Conservation (phyloP, 2,329 filamentous ascomycete species). For the Paracoccidioides lutzii region DNA sequence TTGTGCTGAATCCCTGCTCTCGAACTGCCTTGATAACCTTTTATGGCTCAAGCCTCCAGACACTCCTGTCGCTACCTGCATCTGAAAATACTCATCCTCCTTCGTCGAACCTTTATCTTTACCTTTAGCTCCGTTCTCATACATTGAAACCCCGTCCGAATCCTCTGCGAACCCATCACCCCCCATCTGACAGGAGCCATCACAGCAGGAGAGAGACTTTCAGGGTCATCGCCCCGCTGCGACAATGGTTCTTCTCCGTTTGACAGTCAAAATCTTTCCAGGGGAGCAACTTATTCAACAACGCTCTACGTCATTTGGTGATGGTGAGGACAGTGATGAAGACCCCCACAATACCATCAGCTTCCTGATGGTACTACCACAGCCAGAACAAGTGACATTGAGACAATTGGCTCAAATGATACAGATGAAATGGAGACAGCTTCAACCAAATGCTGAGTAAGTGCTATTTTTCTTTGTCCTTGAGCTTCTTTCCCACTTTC, state of each 20-base stretch:
- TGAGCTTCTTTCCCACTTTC: not conserved
- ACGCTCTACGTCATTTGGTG: not conserved
- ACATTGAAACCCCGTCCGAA: not conserved
- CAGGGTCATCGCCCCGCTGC: not conserved
- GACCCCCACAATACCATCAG: slow-evolving; percentile 13
- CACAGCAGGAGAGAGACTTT: not conserved
- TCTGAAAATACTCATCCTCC: not conserved
- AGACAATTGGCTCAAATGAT: slow-evolving; percentile 22
- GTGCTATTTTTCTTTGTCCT: slow-evolving; percentile 9
- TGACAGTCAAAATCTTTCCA: slow-evolving; percentile 24
- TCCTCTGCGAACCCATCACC: not conserved
- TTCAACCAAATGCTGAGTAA: slow-evolving; percentile 23
- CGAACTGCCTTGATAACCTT: not conserved
- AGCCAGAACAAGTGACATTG: slow-evolving; percentile 22
- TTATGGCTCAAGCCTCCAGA: not conserved
- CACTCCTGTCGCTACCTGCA: not conserved
- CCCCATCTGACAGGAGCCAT: not conserved
- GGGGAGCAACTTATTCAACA: slow-evolving; percentile 12
- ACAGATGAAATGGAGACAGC: slow-evolving; percentile 21
- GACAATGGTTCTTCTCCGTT: slow-evolving; percentile 26
- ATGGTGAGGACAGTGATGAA: slow-evolving; percentile 11
- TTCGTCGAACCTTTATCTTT: not conserved
- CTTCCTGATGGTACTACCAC: slow-evolving; percentile 21
- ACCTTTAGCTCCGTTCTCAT: too few species aligned
- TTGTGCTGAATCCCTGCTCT: not conserved